Percentiles rank a stretch among this genome's conserved stretches.
Conservation (phyloP, 1,284 basidiomycete species). For the Lignosus rhinocerotis region DNA sequence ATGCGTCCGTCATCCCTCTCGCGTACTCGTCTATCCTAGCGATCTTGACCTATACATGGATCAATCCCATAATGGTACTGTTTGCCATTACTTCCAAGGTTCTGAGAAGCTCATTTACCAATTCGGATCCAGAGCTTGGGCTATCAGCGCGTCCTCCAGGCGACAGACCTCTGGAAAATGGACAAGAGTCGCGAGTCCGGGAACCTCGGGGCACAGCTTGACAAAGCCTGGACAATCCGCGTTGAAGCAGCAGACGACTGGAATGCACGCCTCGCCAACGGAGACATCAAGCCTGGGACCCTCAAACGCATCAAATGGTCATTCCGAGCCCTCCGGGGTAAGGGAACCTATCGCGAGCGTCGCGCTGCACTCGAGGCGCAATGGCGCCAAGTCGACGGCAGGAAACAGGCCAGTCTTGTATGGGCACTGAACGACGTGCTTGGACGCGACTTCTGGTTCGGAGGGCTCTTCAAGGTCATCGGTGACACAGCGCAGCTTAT, state of each 20-base stretch:
- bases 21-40: conserved; percentile 57
- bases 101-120: neutral
- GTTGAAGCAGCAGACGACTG: conserved; percentile 49
- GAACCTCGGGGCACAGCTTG: conserved; percentile 48
- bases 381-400: conserved; percentile 54
- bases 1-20: conserved; percentile 62
- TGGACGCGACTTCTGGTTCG: conserved; percentile 69
- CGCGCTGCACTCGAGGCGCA: conserved; percentile 40
- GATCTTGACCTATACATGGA: conserved; percentile 63
- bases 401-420: conserved; percentile 53
- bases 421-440: conserved; percentile 76
- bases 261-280: conserved; percentile 52
- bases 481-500: conserved; percentile 65
- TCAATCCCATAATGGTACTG: conserved; percentile 67
- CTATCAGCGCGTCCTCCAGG: conserved; percentile 72
- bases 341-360: conserved; percentile 31
- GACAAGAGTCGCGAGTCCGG: conserved; percentile 54
- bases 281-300: conserved; percentile 44
- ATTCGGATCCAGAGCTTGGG: conserved; percentile 45
- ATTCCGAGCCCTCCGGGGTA: conserved; percentile 34
- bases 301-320: conserved; percentile 47
- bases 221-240: conserved; percentile 50
- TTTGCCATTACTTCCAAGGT: conserved; percentile 7
- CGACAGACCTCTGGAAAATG: conserved; percentile 74
- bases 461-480: conserved; percentile 55